Conservation (phyloP, 176 grass and related monocot genomes). For the Oryza glumipatula region DNA sequence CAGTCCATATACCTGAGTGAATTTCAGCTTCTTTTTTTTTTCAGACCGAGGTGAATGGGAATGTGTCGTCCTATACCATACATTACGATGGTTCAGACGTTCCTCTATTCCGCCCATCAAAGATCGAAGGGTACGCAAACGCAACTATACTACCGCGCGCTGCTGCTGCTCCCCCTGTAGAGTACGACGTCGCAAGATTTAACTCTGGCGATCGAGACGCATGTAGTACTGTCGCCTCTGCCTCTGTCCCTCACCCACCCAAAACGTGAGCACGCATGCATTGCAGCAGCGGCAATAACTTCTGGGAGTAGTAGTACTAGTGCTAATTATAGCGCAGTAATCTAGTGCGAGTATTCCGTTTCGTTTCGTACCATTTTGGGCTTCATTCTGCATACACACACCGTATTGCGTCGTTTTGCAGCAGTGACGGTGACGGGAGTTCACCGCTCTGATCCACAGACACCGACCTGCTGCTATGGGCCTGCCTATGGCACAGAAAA, state of each 20-base stretch:
- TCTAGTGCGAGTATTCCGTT: background rate
- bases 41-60: background rate
- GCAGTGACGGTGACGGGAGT: background rate
- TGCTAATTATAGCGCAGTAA: background rate
- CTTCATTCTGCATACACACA: background rate
- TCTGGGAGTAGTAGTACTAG: background rate
- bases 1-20: background rate
- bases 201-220: background rate
- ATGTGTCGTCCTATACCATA: background rate
- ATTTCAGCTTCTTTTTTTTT: background rate
- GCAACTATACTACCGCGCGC: no score
- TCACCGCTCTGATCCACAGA: background rate
- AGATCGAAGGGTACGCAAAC: background rate
- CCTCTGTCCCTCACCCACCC: background rate
- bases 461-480: background rate
- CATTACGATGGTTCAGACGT: background rate
- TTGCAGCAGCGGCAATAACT: background rate
- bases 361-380: background rate
- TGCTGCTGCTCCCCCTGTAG: no score
- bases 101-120: background rate
- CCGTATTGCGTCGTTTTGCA: background rate
- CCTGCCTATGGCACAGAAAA: background rate
- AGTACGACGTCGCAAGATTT: background rate
- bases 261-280: background rate
- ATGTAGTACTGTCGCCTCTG: background rate